These are phyloP conservation scores for Colletotrichum somersetense DNA, from an alignment of 2,329 filamentous ascomycete genomes.

Conservation along the genomic window DNA sequence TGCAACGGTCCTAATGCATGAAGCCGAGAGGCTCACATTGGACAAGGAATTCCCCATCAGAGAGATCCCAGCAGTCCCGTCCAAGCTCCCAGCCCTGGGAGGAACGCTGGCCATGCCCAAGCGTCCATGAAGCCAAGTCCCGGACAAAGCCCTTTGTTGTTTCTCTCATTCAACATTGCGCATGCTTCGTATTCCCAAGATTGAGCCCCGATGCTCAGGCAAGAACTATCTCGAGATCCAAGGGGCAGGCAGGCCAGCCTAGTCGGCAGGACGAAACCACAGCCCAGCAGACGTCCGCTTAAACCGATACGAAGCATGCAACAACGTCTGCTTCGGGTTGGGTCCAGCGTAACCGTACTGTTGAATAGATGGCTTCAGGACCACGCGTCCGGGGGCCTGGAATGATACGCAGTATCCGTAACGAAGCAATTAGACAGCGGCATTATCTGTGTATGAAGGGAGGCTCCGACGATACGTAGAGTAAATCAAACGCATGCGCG, in stretches of 20 bases:
- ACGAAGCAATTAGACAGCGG: not conserved
- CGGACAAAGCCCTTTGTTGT: constrained; percentile 6
- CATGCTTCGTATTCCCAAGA: not conserved
- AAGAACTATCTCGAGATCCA: not conserved
- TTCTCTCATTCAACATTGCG: not conserved
- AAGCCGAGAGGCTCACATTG: constrained; percentile 2
- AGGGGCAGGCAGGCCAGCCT: not conserved
- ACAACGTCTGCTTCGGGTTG: not conserved
- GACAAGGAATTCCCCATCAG: constrained; percentile 8
- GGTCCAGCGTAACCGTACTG: not conserved
- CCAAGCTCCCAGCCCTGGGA: not conserved
- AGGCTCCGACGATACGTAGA: not conserved
- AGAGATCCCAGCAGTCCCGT: not conserved
- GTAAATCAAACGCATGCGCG: not conserved
- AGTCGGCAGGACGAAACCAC: not conserved
- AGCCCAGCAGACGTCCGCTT: not conserved
- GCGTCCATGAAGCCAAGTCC: not conserved
- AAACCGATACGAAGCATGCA: not conserved
- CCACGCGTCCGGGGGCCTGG: not conserved
- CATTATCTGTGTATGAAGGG: not conserved
- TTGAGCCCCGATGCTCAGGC: not conserved
- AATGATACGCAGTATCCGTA: not conserved
- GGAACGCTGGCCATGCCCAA: not conserved
- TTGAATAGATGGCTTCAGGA: not conserved
- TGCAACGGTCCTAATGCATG: constrained; percentile 8